These are phyloP conservation scores for Endotrypanum monterogeii DNA, from an alignment of 208 protist species.

Conservation along the genomic window DNA sequence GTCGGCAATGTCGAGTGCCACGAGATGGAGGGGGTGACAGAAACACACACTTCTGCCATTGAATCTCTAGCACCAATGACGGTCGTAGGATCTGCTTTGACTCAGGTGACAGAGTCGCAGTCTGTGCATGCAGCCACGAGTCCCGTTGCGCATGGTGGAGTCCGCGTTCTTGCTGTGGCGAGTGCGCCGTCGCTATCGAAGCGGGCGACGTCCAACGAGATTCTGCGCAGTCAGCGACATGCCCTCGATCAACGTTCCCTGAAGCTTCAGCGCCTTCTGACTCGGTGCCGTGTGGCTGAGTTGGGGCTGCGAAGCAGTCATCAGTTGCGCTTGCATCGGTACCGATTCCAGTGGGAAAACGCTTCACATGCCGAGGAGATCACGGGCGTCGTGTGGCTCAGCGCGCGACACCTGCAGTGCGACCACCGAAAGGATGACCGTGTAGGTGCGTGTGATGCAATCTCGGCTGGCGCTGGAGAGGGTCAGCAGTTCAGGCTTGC, in stretches of 20 bases:
- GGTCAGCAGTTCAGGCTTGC: slow-evolving; percentile 9
- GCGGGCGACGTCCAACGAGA: not conserved
- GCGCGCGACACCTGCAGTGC: not conserved
- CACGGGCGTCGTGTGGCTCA: slow-evolving; percentile 30
- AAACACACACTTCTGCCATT: not conserved
- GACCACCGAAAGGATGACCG: not conserved
- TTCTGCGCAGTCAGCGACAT: not conserved
- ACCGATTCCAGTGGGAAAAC: slow-evolving; percentile 32
- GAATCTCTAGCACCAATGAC: not conserved
- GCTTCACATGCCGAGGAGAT: slow-evolving; percentile 21
- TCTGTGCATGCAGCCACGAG: not conserved
- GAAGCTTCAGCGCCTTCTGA: slow-evolving; percentile 14
- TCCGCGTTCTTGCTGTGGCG: not conserved
- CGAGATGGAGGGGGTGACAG: not conserved
- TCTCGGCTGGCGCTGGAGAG: not conserved
- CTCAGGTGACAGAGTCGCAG: not conserved
- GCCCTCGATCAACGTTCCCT: slow-evolving; percentile 13
- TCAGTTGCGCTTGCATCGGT: slow-evolving; percentile 24
- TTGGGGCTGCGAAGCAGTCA: slow-evolving; percentile 19
- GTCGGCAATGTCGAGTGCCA: not conserved
- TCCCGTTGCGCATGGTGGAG: not conserved
- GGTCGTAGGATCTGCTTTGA: not conserved
- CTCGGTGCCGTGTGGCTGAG: slow-evolving; percentile 9
- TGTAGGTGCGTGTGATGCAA: not conserved
- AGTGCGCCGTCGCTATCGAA: not conserved